Evolutionary conservation across 176 grass and related monocot species (phyloP).

Genomic region (Oryza meridionalis): DNA sequence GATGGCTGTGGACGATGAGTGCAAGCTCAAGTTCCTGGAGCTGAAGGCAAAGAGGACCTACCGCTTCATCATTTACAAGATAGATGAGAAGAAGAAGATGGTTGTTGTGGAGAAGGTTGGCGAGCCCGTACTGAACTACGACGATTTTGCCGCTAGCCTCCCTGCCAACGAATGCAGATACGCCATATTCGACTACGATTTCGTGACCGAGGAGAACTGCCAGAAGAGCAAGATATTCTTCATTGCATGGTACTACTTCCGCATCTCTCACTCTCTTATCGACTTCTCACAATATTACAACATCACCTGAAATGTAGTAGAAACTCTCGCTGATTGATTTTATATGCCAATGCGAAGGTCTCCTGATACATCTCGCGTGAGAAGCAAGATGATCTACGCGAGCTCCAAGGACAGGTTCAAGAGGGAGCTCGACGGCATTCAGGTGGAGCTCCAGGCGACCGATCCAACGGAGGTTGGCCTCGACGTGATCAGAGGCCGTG

Average conservation of each 20-base stretch:
- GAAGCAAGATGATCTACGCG: conserved; percentile 62
- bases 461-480: conserved; percentile 45
- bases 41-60: conserved; percentile 70
- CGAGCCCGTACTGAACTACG: conserved; percentile 48
- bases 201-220: conserved; percentile 61
- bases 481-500: conserved; percentile 53
- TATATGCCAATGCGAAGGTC: conserved; percentile 34
- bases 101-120: conserved; percentile 67
- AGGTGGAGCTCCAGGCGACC: conserved; percentile 58
- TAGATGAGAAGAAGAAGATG: conserved; percentile 71
- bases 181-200: conserved; percentile 68
- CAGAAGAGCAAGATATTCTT: conserved; percentile 71
- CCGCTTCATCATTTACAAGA: conserved; percentile 80
- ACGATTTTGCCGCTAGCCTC: conserved; percentile 55
- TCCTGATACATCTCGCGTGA: conserved; percentile 46
- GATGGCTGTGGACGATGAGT: conserved; percentile 69
- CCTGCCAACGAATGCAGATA: conserved; percentile 66
- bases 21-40: conserved; percentile 68
- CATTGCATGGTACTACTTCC: conserved; percentile 32
- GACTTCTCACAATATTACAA: background rate
- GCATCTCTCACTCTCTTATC: background rate
- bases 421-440: conserved; percentile 59
- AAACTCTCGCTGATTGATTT: background rate
- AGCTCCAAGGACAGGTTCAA: conserved; percentile 67
- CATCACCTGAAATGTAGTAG: background rate